phyloP scores from a whole-genome alignment of 345 rosid genomes.

The Camelina laxa region DNA sequence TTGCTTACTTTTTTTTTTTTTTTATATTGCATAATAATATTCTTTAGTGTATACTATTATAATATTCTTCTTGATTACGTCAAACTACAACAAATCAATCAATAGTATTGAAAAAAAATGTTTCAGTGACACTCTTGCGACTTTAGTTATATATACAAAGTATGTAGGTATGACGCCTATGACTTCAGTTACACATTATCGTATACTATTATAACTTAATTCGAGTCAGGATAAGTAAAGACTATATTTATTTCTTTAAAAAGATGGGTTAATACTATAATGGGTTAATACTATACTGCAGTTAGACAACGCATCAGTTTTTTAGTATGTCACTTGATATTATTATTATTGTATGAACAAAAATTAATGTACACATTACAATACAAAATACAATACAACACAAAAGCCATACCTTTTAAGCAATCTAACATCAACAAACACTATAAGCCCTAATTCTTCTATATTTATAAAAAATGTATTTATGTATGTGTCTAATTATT shows the following conservation, averaged over 20 bases:
- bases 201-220: neutral
- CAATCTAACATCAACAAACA: constrained; percentile 29
- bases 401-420: constrained; percentile 8
- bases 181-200: constrained; percentile 5
- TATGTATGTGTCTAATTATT: constrained; percentile 37
- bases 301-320: neutral
- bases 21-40: constrained; percentile 1
- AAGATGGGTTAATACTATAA: no score
- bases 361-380: constrained; percentile 39
- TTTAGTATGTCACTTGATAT: neutral
- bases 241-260: neutral
- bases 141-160: neutral
- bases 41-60: constrained; percentile 17
- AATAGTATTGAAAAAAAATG: neutral
- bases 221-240: neutral
- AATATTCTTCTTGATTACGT: constrained; percentile 38
- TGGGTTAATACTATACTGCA: no score
- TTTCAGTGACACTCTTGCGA: constrained; percentile 30
- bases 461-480: constrained; percentile 34
- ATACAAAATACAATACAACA: constrained; percentile 29
- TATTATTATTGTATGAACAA: constrained; percentile 35
- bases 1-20: constrained; percentile 38
- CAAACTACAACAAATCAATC: constrained; percentile 31
- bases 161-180: constrained; percentile 16
- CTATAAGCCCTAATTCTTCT: constrained; percentile 32